Evolutionary conservation across 257 asterid genomes (phyloP), one percentile per base, ranked within the genome.

Genomic region (Solanum clarkiae): DNA sequence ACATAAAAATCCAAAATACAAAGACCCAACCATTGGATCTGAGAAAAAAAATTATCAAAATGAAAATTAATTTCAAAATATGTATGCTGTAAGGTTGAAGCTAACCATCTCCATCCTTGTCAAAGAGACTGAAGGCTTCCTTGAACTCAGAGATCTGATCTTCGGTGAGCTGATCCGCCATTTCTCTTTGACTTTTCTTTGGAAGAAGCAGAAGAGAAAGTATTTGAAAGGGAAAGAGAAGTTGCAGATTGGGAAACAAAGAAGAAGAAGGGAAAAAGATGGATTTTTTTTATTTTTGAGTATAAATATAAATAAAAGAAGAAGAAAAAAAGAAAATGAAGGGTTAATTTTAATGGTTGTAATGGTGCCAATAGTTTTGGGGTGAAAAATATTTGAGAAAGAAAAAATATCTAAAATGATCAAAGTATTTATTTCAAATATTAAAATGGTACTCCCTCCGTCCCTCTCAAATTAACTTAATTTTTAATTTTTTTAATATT

Each of bases 101-200:
- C 56, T 74, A 4, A 75, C 82, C 82, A 49, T 75, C 82, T 75
- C 82, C 82, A 5, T 49, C 82, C 12, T 75, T 75, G 44, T 75
- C 82, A 49, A 75, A 75, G 59, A 75, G 82, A 24, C 82, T 75
- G 56, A 75, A 75, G 24, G 82, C 82, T 75, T 75, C 82, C 18
- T 75, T 75, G 45, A 75, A 75, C 62, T 75, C 82, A 49, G 82
- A 75, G 82, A 75, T 75, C 82, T 75, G 82, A 75, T 75, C 82
- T 10, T 75, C 82, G 15, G 82, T 75, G 45, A 75, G 82, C 14
- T 75, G 82, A 49, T 75, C 82, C 45, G 82, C 82, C 82, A 75
- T 75, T 75, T 75, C 59, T 49, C 62, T 71, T 71, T 69, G 53
- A 69, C 79, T 69, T 69, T 69, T 45, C 57, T 45, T 15, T 75